Percentiles rank a stretch among this genome's conserved stretches.
phyloP scores from a whole-genome alignment of 441 rosid species.

The Dalechampia spathulata region DNA sequence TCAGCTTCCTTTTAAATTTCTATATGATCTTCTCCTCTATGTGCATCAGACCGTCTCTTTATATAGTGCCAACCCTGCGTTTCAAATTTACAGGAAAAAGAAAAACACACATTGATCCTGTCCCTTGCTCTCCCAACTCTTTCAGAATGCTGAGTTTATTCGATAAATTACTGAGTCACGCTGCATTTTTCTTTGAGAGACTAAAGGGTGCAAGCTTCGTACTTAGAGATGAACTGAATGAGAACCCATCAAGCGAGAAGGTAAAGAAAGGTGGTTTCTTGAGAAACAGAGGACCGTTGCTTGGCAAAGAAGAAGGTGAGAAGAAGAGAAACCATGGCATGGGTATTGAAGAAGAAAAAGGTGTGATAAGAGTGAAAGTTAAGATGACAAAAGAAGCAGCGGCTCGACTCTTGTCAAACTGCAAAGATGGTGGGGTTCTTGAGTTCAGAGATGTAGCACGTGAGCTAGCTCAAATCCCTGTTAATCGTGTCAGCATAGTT shows the following conservation, averaged over 20 bases:
- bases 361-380: slow-evolving; percentile 32
- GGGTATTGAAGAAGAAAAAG: neutral
- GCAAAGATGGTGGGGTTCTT: slow-evolving; percentile 34
- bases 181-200: neutral
- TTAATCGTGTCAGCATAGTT: slow-evolving; percentile 22
- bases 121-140: too few relatives aligned
- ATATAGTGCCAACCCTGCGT: too few relatives aligned
- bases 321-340: slow-evolving; percentile 1
- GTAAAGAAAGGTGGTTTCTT: slow-evolving; percentile 6
- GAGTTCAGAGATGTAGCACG: slow-evolving; percentile 32
- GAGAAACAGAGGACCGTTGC: neutral
- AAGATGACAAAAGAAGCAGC: slow-evolving; percentile 42
- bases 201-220: neutral
- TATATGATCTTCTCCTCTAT: too few relatives aligned
- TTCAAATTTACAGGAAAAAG: too few relatives aligned
- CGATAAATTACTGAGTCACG: neutral
- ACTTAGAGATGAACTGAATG: slow-evolving; percentile 20
- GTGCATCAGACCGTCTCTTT: too few relatives aligned
- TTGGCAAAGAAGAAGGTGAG: neutral
- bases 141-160: slow-evolving; percentile 14
- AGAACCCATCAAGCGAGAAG: slow-evolving; percentile 10
- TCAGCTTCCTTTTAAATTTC: too few relatives aligned
- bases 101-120: too few relatives aligned
- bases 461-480: slow-evolving; percentile 28
- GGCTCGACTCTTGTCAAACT: slow-evolving; percentile 26